Percentiles rank a stretch among this genome's conserved stretches.
Evolutionary conservation across 345 rosid genomes (phyloP).

Genomic region (Corymbia maculata): DNA sequence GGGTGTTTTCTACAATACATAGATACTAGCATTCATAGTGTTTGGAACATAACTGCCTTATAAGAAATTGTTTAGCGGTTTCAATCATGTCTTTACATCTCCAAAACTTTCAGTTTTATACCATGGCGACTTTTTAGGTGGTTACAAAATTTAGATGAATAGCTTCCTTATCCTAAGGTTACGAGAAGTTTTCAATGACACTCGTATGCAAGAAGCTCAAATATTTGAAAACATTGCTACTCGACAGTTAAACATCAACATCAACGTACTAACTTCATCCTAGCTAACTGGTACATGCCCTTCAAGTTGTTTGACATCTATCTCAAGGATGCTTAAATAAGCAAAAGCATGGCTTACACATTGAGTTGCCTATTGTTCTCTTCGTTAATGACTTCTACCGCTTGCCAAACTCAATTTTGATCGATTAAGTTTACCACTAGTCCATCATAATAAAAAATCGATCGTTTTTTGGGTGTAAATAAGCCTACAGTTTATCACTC

Average conservation of each 20-base stretch:
- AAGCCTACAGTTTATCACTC: neutral
- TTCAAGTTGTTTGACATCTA: neutral
- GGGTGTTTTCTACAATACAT: accelerated
- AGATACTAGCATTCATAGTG: neutral
- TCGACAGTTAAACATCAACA: accelerated
- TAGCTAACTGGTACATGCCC: accelerated
- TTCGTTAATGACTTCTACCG: accelerated
- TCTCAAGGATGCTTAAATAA: neutral
- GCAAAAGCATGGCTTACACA: neutral
- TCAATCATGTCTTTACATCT: neutral
- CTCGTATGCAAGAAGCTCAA: neutral
- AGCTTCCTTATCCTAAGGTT: neutral
- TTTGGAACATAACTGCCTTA: neutral
- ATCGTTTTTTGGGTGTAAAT: neutral
- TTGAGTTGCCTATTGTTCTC: accelerated
- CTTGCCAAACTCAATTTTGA: accelerated
- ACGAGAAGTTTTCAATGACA: neutral
- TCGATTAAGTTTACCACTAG: neutral
- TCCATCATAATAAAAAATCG: neutral
- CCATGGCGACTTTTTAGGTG: accelerated
- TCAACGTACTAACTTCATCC: accelerated
- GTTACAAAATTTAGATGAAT: neutral
- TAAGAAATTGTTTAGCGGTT: neutral
- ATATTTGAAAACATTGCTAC: neutral
- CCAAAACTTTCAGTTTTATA: too few species aligned